Conservation (phyloP, 306 rosid species). For the Lablab purpureus region DNA sequence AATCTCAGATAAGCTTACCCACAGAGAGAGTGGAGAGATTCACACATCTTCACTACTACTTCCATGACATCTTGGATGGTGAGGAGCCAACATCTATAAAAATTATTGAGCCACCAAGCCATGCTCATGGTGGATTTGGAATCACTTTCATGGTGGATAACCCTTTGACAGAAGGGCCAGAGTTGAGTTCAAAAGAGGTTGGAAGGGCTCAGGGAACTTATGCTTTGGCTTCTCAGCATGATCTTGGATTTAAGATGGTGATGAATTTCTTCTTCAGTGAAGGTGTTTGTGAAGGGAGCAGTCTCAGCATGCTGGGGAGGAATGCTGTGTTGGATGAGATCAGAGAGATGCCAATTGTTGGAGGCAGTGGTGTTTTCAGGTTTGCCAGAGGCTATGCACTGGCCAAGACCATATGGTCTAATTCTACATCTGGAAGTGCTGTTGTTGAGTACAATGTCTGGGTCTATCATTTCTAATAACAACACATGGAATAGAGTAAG, state of each 20-base stretch:
- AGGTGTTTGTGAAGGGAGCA: slow-evolving; percentile 36
- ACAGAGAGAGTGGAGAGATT: not conserved
- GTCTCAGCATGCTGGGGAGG: slow-evolving; percentile 47
- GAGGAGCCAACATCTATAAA: not conserved
- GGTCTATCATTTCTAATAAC: too few species aligned
- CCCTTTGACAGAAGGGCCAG: slow-evolving; percentile 14
- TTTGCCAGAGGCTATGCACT: slow-evolving; percentile 43
- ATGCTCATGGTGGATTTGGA: not conserved
- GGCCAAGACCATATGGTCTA: slow-evolving; percentile 42
- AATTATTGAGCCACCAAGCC: slow-evolving; percentile 12
- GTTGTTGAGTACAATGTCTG: too few species aligned
- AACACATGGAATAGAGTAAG: too few species aligned
- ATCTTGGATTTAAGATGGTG: slow-evolving; percentile 18
- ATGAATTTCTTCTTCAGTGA: slow-evolving; percentile 41
- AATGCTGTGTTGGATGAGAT: slow-evolving; percentile 38
- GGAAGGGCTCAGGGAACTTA: slow-evolving; percentile 45
- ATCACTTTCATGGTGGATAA: slow-evolving; percentile 48
- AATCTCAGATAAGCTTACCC: not conserved
- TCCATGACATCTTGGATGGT: slow-evolving; percentile 45
- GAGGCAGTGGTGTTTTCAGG: slow-evolving; percentile 43
- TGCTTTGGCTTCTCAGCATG: too few species aligned
- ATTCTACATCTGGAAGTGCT: too few species aligned
- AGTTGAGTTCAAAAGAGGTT: slow-evolving; percentile 13
- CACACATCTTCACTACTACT: slow-evolving; percentile 41
- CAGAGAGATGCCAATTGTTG: slow-evolving; percentile 47